These are phyloP conservation scores for Aspergillus eucalypticola DNA, from an alignment of 2,329 filamentous ascomycete species.

Conservation along the genomic window DNA sequence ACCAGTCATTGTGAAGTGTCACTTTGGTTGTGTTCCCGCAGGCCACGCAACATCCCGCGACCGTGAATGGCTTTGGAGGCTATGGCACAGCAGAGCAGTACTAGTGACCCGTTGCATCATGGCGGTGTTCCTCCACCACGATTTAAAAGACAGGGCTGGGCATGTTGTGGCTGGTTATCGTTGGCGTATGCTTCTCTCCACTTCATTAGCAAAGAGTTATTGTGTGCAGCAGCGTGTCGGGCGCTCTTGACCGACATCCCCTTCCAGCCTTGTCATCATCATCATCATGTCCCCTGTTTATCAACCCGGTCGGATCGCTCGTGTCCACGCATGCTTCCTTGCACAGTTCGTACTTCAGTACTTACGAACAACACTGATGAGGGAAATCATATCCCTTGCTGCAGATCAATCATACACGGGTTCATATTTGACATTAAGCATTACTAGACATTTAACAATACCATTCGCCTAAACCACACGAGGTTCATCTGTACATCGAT, in stretches of 20 bases:
- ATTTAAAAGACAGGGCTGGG: neutral
- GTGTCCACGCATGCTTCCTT: neutral
- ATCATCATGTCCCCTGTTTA: neutral
- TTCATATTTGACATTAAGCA: slow-evolving; percentile 29
- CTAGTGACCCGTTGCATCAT: neutral
- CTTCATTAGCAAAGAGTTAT: neutral
- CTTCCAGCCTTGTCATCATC: neutral
- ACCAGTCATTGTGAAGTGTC: neutral
- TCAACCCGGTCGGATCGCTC: neutral
- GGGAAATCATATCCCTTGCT: neutral
- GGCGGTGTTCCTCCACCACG: neutral
- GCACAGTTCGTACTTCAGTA: too few species aligned
- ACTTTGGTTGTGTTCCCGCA: neutral
- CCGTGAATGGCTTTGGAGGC: neutral
- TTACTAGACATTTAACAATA: slow-evolving; percentile 22
- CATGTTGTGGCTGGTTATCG: neutral
- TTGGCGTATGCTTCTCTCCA: neutral
- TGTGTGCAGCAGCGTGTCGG: too few species aligned
- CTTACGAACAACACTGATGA: neutral
- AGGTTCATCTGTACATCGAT: slow-evolving; percentile 9
- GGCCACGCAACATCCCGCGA: neutral
- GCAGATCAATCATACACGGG: neutral
- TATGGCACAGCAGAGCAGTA: too few species aligned
- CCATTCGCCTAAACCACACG: slow-evolving; percentile 7
- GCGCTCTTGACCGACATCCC: neutral